Conservation (phyloP, 768 basidiomycete genomes). For the Podaxis carcinomalis region DNA sequence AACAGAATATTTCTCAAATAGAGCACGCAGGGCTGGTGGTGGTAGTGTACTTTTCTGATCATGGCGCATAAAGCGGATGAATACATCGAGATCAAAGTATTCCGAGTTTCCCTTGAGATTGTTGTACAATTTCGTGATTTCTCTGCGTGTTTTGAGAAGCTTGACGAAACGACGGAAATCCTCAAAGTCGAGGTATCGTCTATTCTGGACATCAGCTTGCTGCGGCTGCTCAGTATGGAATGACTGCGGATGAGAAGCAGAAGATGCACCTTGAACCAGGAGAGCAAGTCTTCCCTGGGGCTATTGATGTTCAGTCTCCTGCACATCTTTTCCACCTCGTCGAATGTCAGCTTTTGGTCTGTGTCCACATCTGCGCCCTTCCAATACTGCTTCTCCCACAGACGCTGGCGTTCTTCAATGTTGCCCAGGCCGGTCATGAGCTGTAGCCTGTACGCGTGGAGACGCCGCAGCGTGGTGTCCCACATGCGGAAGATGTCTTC, state of each 20-base stretch:
- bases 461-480: slow-evolving; percentile 59
- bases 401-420: slow-evolving; percentile 59
- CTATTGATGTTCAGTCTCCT: slow-evolving; percentile 66
- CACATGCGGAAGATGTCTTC: slow-evolving; percentile 47
- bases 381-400: slow-evolving; percentile 89
- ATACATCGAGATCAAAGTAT: slow-evolving; percentile 35
- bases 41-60: slow-evolving; percentile 41
- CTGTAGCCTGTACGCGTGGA: slow-evolving; percentile 66
- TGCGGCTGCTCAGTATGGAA: slow-evolving; percentile 23
- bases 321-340: slow-evolving; percentile 73
- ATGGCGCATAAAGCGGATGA: slow-evolving; percentile 43
- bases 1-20: slow-evolving; percentile 38
- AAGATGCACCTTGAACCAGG: slow-evolving; percentile 52
- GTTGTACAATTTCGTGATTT: slow-evolving; percentile 66
- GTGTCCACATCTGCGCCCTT: slow-evolving; percentile 60
- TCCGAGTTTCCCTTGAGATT: slow-evolving; percentile 31
- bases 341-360: slow-evolving; percentile 64
- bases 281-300: slow-evolving; percentile 50
- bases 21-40: slow-evolving; percentile 26
- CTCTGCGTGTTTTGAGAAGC: slow-evolving; percentile 76
- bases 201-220: slow-evolving; percentile 60
- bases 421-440: slow-evolving; percentile 75
- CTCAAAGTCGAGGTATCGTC: slow-evolving; percentile 67
- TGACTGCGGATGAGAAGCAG: neutral
- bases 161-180: slow-evolving; percentile 87